Base-by-base conservation (phyloP, 306 rosid species). In the Glycine soja region DNA sequence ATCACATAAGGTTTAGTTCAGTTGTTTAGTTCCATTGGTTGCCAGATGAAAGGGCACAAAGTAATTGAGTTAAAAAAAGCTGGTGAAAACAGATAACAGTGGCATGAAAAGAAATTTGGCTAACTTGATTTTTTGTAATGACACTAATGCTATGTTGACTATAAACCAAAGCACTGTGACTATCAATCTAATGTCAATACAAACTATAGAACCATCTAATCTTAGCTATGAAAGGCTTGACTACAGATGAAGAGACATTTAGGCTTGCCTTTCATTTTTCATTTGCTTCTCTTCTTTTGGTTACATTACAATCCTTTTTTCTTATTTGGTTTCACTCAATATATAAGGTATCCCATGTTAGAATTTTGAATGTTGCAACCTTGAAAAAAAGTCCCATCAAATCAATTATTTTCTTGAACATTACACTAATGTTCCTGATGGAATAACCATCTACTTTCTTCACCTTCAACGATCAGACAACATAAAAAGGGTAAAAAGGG, bases 11-110 rank as follows among this genome's bases (percentile, higher is more conserved):
- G 24, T 64, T 76, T 46, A 47, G 30, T 56, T 63, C 11, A 34
- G 40, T 57, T 0, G 42, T 56, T 63, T 9, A 34, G 40, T 57
- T 40, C 12, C n/a, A 12, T 59, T n/a, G 46, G 72, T 47, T 47
- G 50, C 7, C 19, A 18, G 2, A 12, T 43, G 65, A 73, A 73
- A 24, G 30, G 30, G 8, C 7, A 62, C 66, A 54, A 36, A 80
- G 54, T 54, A 47, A 38, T 61, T 34, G 65, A 59, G n/a, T 59
- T 62, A 32, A 62, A 11, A 47, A 71, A 59, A 34, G 32, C 0
- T 8, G 42, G 73, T 11, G 65, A 40, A 81, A 63, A 72, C 68
- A 66, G 46, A 9, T 58, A 16, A 34, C 54, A 58, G 34, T 79
- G 40, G 15, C 48, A 30, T 46, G 30, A 24, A 24, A 24, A 24